Percentiles rank a stretch among this genome's conserved stretches.
Evolutionary conservation across 495 filamentous ascomycete genomes (phyloP).

Genomic region (Elasticomyces elasticus): DNA sequence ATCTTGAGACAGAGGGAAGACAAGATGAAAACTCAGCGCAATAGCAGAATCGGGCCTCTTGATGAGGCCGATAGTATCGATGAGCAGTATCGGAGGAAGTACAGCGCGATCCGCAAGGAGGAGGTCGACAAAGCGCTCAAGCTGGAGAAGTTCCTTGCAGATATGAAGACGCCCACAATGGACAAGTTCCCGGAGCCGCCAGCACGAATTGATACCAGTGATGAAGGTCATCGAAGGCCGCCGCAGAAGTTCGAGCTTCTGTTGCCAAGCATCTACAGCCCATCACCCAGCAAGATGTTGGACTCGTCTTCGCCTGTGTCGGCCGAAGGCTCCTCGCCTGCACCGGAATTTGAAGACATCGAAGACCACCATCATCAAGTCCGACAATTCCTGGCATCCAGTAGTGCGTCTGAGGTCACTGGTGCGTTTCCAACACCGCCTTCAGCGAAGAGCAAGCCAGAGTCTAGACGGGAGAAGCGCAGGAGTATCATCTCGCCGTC

Average conservation of each 20-base stretch:
- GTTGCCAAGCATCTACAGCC: slow-evolving; percentile 3
- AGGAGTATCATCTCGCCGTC: slow-evolving; percentile 1
- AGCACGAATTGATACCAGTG: not conserved
- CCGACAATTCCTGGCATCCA: slow-evolving; percentile 7
- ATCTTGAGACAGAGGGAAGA: slow-evolving; percentile 9
- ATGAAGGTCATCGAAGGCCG: not conserved
- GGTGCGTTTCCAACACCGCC: slow-evolving; percentile 4
- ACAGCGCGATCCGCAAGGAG: slow-evolving; percentile 11
- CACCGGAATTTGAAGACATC: slow-evolving; percentile 5
- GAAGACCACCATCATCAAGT: slow-evolving; percentile 12
- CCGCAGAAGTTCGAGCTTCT: slow-evolving; percentile 13
- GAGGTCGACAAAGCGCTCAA: slow-evolving; percentile 19
- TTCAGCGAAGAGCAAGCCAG: not conserved
- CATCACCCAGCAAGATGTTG: not conserved
- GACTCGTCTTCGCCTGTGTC: not conserved
- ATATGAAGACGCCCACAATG: not conserved
- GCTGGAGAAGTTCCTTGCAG: slow-evolving; percentile 10
- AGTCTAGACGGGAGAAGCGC: not conserved
- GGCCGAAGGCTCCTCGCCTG: not conserved
- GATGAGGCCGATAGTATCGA: slow-evolving; percentile 2
- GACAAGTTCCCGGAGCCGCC: slow-evolving; percentile 17
- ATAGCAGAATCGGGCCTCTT: not conserved
- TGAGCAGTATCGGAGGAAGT: slow-evolving; percentile 5
- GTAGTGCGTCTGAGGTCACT: not conserved
- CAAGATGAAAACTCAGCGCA: not conserved